Percentiles rank a stretch among this genome's conserved stretches.
phyloP scores from a whole-genome alignment of 2,329 filamentous ascomycete species.

The Dendryphion nanum region DNA sequence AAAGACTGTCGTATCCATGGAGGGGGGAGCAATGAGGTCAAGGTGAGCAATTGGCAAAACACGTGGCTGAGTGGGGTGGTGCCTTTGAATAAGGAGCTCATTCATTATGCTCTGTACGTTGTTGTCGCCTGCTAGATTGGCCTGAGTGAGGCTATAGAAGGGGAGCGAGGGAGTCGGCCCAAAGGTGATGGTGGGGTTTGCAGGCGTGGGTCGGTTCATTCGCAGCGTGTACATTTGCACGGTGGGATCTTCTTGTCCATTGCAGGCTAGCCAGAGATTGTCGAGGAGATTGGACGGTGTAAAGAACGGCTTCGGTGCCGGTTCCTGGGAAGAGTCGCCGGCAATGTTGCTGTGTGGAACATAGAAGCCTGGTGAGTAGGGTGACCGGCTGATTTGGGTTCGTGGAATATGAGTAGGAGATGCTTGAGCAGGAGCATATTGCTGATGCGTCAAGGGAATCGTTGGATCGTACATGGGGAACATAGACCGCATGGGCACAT shows the following conservation, averaged over 20 bases:
- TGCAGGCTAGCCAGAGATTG: conserved; percentile 66
- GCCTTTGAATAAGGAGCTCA: conserved; percentile 38
- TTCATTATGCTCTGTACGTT: conserved; percentile 50
- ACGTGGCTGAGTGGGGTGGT: conserved; percentile 39
- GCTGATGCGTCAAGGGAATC: conserved; percentile 64
- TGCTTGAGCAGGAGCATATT: conserved; percentile 67
- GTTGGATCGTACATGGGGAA: conserved; percentile 73
- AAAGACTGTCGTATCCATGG: conserved; percentile 23
- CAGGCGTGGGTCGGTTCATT: conserved; percentile 46
- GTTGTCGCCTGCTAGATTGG: conserved; percentile 48
- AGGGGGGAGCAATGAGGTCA: conserved; percentile 37
- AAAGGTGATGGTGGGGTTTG: conserved; percentile 53
- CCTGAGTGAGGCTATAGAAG: conserved; percentile 67
- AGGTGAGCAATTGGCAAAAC: conserved; percentile 42
- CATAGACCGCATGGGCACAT: conserved; percentile 62
- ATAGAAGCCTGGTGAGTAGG: conserved; percentile 56
- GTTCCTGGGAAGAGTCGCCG: conserved; percentile 19
- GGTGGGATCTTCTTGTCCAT: conserved; percentile 58
- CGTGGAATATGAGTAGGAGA: conserved; percentile 64
- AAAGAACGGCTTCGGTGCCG: conserved; percentile 35
- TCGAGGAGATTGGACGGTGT: conserved; percentile 61
- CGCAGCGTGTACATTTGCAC: conserved; percentile 39
- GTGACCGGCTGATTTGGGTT: conserved; percentile 64
- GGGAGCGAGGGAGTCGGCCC: conserved; percentile 68
- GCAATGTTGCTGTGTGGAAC: conserved; percentile 37